A percentile compares a stretch with the other conserved stretches of the same genome.
Evolutionary conservation across 2,329 filamentous ascomycete species (phyloP).

Genomic region (Cercospora sp.): DNA sequence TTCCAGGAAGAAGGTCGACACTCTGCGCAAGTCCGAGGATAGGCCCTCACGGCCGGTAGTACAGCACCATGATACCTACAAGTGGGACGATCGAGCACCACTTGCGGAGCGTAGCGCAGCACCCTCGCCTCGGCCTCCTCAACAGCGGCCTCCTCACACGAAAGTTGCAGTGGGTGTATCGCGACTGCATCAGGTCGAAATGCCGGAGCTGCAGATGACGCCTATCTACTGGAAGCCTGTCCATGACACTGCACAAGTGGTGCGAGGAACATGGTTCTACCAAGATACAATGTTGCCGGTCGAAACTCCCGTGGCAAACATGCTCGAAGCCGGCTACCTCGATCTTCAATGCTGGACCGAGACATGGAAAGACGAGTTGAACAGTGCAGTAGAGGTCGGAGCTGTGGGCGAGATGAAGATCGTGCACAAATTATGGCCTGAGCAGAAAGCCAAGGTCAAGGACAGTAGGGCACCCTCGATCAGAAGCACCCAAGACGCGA

Average conservation of each 20-base stretch:
- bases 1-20: constrained; percentile 42
- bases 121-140: constrained; percentile 32
- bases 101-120: constrained; percentile 34
- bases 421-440: constrained; percentile 77
- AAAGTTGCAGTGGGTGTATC: constrained; percentile 85
- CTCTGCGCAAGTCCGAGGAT: constrained; percentile 24
- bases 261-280: constrained; percentile 95
- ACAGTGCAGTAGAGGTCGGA: constrained; percentile 86
- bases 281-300: constrained; percentile 91
- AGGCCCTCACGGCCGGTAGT: constrained; percentile 33
- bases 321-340: constrained; percentile 85
- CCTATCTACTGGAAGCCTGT: constrained; percentile 98
- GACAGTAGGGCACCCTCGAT: constrained; percentile 45
- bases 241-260: constrained; percentile 80
- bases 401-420: constrained; percentile 90
- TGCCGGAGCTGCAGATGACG: constrained; percentile 80
- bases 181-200: constrained; percentile 81
- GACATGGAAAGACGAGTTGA: constrained; percentile 88
- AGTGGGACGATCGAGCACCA: constrained; percentile 47
- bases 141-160: constrained; percentile 43
- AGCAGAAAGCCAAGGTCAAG: constrained; percentile 57
- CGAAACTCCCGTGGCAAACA: constrained; percentile 81
- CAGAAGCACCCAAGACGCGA: constrained; percentile 11
- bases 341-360: constrained; percentile 79
- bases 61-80: constrained; percentile 49